These are phyloP conservation scores for Silene coronaria DNA, from an alignment of 179 eudicot species.

Conservation along the genomic window DNA sequence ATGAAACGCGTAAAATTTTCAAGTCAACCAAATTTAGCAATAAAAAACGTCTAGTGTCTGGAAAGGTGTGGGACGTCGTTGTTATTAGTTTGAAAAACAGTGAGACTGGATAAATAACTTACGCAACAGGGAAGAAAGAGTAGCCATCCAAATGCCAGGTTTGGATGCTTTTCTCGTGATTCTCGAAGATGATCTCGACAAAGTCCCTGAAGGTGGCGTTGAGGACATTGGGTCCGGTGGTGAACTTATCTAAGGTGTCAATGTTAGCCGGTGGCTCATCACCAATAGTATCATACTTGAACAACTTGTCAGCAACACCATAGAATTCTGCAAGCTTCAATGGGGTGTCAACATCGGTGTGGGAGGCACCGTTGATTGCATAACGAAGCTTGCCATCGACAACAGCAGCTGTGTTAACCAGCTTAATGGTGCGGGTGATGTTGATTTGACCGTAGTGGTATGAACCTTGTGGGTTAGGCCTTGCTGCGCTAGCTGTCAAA, in stretches of 20 bases:
- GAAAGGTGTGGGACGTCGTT: no score
- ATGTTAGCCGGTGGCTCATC: constrained; percentile 31
- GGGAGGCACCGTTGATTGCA: constrained; percentile 55
- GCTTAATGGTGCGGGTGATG: constrained; percentile 50
- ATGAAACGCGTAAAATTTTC: no score
- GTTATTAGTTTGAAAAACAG: no score
- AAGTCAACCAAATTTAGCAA: no score
- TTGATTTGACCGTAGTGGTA: constrained; percentile 59
- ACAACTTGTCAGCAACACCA: constrained; percentile 37
- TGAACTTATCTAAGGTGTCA: constrained; percentile 24
- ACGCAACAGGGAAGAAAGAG: constrained; percentile 65
- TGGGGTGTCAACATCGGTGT: constrained; percentile 45
- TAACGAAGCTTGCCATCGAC: constrained; percentile 49
- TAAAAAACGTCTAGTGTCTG: no score
- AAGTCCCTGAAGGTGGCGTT: constrained; percentile 50
- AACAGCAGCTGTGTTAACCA: constrained; percentile 32
- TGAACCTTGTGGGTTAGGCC: constrained; percentile 70
- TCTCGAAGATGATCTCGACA: constrained; percentile 59
- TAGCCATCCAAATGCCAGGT: constrained; percentile 57
- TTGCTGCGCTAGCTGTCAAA: constrained; percentile 56
- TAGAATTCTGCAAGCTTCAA: constrained; percentile 54
- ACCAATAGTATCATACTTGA: constrained; percentile 34
- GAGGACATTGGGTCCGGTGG: constrained; percentile 39
- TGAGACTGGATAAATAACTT: no score
- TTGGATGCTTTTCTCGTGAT: constrained; percentile 55